A percentile compares a stretch with the other conserved stretches of the same genome.
phyloP scores from a whole-genome alignment of 208 protist genomes.

The Entamoeba invadens region DNA sequence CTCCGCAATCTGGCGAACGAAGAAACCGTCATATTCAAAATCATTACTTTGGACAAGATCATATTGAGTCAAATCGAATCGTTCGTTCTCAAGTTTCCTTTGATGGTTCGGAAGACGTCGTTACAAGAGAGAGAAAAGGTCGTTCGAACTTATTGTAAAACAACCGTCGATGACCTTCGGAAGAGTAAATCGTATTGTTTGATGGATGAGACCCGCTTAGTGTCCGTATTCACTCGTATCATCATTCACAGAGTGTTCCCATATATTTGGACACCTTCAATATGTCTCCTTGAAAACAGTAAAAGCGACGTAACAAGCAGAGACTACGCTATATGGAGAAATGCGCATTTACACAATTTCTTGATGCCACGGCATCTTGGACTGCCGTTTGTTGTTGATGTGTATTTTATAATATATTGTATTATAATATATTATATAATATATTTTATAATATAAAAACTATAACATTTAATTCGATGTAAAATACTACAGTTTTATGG shows the following conservation, averaged over 20 bases:
- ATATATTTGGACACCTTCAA: neutral
- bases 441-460: too few species aligned
- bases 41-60: neutral
- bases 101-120: neutral
- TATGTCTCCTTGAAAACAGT: neutral
- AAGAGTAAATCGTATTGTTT: neutral
- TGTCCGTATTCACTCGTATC: neutral
- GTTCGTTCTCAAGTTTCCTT: neutral
- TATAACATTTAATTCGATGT: neutral
- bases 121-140: neutral
- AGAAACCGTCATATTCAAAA: neutral
- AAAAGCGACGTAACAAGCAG: neutral
- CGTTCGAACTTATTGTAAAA: neutral
- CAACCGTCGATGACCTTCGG: neutral
- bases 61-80: neutral
- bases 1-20: neutral
- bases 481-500: too few species aligned
- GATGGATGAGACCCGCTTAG: neutral
- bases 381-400: neutral
- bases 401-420: too few species aligned
- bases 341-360: neutral
- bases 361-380: neutral
- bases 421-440: too few species aligned
- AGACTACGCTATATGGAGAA: neutral
- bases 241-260: neutral